These are phyloP conservation scores for Avena sativa DNA, from an alignment of 176 grass and related monocot species.

Conservation along the genomic window DNA sequence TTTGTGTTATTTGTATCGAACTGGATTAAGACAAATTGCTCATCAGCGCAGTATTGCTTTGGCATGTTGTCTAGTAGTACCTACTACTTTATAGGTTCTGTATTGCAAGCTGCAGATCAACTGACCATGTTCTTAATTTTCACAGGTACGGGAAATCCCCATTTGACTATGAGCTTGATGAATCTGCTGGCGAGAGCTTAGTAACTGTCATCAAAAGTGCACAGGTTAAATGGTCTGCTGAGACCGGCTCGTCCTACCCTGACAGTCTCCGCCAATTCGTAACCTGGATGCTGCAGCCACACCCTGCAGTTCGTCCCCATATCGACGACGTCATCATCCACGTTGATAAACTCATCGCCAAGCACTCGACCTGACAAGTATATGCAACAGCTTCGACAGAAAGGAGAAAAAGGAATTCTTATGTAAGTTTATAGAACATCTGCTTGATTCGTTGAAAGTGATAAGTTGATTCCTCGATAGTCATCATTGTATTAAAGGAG, in stretches of 20 bases:
- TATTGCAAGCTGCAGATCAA: not conserved
- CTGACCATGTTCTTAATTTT: slow-evolving; percentile 5
- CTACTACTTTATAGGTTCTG: not conserved
- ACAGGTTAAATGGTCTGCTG: slow-evolving; percentile 81
- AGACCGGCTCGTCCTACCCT: slow-evolving; percentile 53
- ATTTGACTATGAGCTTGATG: slow-evolving; percentile 84
- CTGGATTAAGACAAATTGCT: slow-evolving; percentile 19
- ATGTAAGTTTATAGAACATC: slow-evolving; percentile 39
- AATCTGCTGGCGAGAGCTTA: slow-evolving; percentile 72
- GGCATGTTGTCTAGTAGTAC: not conserved
- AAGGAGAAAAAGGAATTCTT: slow-evolving; percentile 22
- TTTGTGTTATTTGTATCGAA: not conserved
- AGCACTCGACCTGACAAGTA: slow-evolving; percentile 65
- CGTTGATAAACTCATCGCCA: slow-evolving; percentile 86
- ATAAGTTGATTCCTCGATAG: slow-evolving; percentile 28
- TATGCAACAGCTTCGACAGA: slow-evolving; percentile 12
- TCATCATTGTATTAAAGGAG: slow-evolving; percentile 36
- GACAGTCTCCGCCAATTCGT: slow-evolving; percentile 74
- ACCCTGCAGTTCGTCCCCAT: slow-evolving; percentile 73
- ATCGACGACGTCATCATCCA: slow-evolving; percentile 93
- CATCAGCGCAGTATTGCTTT: not conserved
- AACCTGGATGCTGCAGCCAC: slow-evolving; percentile 92
- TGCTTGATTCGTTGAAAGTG: slow-evolving; percentile 48
- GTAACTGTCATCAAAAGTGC: slow-evolving; percentile 62
- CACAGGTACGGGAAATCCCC: slow-evolving; percentile 80